These are phyloP conservation scores for Jamesozyma lodderae DNA, from an alignment of 805 yeast genomes.

Conservation along the genomic window DNA sequence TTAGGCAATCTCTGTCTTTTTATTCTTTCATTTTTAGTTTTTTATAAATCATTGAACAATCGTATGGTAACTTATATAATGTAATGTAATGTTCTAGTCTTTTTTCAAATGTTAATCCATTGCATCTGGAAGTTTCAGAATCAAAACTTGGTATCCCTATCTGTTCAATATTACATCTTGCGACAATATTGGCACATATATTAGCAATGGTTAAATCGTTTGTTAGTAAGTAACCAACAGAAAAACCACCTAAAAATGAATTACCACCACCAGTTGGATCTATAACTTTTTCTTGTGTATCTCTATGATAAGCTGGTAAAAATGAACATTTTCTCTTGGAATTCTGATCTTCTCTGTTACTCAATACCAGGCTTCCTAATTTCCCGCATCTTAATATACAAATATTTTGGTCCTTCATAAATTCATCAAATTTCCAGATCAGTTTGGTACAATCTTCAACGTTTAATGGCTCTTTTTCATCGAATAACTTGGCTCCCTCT, in stretches of 20 bases:
- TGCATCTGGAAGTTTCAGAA: conserved; percentile 42
- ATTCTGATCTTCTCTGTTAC: conserved; percentile 6
- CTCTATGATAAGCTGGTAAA: conserved; percentile 69
- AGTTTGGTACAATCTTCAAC: conserved; percentile 35
- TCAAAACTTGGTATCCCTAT: conserved; percentile 56
- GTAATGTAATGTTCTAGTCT: conserved; percentile 37
- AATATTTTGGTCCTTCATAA: conserved; percentile 31
- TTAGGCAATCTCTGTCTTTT: too few relatives aligned
- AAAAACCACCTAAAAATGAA: conserved; percentile 74
- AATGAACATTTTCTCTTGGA: conserved; percentile 22
- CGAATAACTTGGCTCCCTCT: conserved; percentile 65
- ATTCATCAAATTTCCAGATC: conserved; percentile 34
- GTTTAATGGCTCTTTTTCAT: conserved; percentile 36
- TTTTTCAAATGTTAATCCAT: conserved; percentile 39
- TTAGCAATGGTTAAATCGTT: conserved; percentile 45
- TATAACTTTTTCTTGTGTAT: conserved; percentile 38
- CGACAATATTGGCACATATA: conserved; percentile 63
- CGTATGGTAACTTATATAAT: background rate
- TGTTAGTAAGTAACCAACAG: conserved; percentile 48
- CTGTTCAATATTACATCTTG: conserved; percentile 75
- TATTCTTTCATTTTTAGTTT: too few relatives aligned
- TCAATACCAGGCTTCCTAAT: conserved; percentile 50
- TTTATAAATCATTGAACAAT: conserved; percentile 4
- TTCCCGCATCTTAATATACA: conserved; percentile 68
- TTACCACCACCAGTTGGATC: conserved; percentile 98